Evolutionary conservation across 2,329 filamentous ascomycete genomes (phyloP).

Genomic region (Apiospora sp.): DNA sequence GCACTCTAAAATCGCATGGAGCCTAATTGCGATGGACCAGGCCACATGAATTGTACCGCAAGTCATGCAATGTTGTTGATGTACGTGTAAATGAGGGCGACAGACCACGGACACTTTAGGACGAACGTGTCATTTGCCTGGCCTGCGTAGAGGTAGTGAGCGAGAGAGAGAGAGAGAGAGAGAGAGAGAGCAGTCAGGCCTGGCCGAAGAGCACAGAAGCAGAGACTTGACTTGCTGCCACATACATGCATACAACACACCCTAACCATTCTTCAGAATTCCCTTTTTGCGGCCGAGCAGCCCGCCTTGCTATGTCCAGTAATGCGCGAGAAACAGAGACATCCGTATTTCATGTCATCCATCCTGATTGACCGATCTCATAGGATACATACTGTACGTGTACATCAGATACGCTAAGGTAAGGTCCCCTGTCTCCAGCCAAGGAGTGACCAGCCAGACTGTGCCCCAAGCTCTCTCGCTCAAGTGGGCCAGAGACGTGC

Average conservation of each 20-base stretch:
- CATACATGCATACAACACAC: neutral
- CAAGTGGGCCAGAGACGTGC: constrained; percentile 21
- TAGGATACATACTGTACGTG: constrained; percentile 22
- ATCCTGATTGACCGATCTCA: constrained; percentile 9
- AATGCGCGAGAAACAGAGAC: constrained; percentile 4
- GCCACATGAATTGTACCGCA: constrained; percentile 12
- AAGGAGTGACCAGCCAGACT: neutral
- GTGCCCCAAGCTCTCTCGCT: constrained; percentile 13
- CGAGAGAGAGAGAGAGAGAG: too few relatives aligned
- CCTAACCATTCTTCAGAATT: constrained; percentile 6
- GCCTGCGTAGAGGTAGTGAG: neutral
- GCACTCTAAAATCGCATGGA: constrained; percentile 18
- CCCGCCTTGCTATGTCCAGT: constrained; percentile 17
- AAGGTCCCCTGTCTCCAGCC: constrained; percentile 16
- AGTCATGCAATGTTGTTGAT: constrained; percentile 19
- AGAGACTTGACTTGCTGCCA: constrained; percentile 1
- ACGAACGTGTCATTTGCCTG: constrained; percentile 16
- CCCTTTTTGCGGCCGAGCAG: constrained; percentile 22
- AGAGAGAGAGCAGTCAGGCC: neutral
- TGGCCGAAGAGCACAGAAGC: constrained; percentile 10
- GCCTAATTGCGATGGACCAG: constrained; percentile 19
- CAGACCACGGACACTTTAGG: constrained; percentile 7
- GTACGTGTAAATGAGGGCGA: constrained; percentile 9
- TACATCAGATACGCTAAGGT: constrained; percentile 13
- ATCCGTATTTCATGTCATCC: constrained; percentile 20